Base-by-base conservation (phyloP, 1,284 basidiomycete genomes). In the Trichosporon inkin region DNA sequence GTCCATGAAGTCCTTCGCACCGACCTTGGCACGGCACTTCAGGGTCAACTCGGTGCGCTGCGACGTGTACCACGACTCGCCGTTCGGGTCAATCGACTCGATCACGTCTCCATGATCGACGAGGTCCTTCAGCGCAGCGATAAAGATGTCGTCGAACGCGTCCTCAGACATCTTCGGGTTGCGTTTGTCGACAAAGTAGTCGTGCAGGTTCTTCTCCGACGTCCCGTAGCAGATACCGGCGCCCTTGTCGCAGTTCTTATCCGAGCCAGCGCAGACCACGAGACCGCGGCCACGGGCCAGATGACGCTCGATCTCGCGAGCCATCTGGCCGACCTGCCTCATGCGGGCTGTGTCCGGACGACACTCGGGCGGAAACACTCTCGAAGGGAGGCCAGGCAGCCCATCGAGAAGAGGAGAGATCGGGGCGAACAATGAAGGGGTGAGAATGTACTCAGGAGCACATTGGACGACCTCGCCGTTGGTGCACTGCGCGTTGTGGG, bases 261-360 rank as follows among this genome's bases (percentile, higher is more conserved):
- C 67, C 40, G 62, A 49, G 28, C 86, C 85, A 28, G 81, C 78
- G 76, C 92, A 94, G 16, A 91, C 68, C 58, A 86, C 82, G 61
- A 80, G 79, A 7, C 92, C 92, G 56, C 88, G 82, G 68, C 86
- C 84, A 65, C 82, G 81, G 1, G 85, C 87, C 49, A 96, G 81
- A 41, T 84, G 78, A 11, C 80, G 79, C 73, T 90, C 88, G 47
- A 94, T 83, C 19, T 83, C 83, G 68, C 85, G 88, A 0, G 89
- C 93, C 53, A 93, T 80, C 24, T 80, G 82, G 22, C 89, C 89
- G 52, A 96, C 88, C 68, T 88, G 83, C 63, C 84, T 81, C 77
- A 88, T 88, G 71, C 89, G 85, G 68, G 82, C 85, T 51, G 89
- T 89, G 77, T 97, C 92, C 70, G 90, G 88, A 39, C 85, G 80